Evolutionary conservation across 75 land plant species (phyloP).

Genomic region (Cunninghamia lanceolata): DNA sequence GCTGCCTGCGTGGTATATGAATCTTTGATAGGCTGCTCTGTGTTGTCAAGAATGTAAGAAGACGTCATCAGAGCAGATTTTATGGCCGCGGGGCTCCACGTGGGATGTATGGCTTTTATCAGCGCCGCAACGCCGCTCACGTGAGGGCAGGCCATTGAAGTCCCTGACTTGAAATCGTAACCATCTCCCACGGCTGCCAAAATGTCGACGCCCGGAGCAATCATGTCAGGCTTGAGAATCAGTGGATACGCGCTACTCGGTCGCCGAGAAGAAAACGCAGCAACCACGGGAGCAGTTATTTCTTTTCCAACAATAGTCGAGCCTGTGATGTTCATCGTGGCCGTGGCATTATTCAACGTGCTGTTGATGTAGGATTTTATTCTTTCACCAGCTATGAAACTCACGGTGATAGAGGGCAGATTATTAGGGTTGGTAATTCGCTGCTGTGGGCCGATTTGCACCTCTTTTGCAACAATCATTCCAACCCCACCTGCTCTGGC

Average conservation of each 20-base stretch:
- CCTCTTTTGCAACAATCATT: slow-evolving; percentile 66
- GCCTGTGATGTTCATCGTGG: slow-evolving; percentile 43
- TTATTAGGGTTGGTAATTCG: slow-evolving; percentile 32
- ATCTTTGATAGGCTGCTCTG: neutral
- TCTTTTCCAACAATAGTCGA: slow-evolving; percentile 48
- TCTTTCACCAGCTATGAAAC: slow-evolving; percentile 37
- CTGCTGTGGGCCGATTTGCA: slow-evolving; percentile 59
- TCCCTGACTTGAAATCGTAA: neutral
- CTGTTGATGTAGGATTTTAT: slow-evolving; percentile 43
- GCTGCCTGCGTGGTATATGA: neutral
- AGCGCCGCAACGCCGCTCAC: slow-evolving; percentile 24
- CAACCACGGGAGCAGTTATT: neutral
- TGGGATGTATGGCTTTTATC: slow-evolving; percentile 16
- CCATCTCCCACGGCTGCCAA: neutral
- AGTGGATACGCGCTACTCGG: neutral
- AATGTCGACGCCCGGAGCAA: neutral
- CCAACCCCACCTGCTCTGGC: slow-evolving; percentile 69
- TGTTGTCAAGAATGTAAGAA: slow-evolving; percentile 7
- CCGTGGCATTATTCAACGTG: slow-evolving; percentile 30
- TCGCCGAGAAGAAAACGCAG: neutral
- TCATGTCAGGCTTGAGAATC: neutral
- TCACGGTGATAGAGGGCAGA: slow-evolving; percentile 56
- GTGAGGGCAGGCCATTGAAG: slow-evolving; percentile 14
- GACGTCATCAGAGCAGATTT: slow-evolving; percentile 31
- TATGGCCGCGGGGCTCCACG: slow-evolving; percentile 26